Percentiles rank a stretch among this genome's conserved stretches.
These are phyloP conservation scores for Paramecium pentaurelia DNA, from an alignment of 73 alveolate genomes.

Conservation along the genomic window DNA sequence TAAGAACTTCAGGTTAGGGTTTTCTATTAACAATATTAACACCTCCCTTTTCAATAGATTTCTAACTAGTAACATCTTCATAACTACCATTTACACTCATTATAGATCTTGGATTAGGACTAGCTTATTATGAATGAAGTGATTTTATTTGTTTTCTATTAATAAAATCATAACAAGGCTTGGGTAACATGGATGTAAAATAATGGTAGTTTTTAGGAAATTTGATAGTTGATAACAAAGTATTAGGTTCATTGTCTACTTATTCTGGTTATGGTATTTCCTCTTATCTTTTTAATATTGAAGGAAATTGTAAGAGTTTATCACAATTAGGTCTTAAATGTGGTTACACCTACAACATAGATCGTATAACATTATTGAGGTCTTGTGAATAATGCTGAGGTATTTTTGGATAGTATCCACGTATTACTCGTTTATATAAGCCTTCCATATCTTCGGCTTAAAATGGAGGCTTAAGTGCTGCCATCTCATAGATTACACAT, in stretches of 20 bases:
- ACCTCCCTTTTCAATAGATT: not conserved
- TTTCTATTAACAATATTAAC: not conserved
- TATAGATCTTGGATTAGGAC: not conserved
- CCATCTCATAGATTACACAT: conserved; percentile 76
- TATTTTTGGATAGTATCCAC: conserved; percentile 77
- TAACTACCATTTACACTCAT: conserved; percentile 20
- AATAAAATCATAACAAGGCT: conserved; percentile 35
- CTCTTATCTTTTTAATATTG: conserved; percentile 59
- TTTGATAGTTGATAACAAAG: conserved; percentile 70
- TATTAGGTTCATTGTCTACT: conserved; percentile 54
- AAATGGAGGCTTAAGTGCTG: conserved; percentile 77
- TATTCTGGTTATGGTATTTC: not conserved
- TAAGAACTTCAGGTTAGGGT: not conserved
- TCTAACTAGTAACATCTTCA: not conserved
- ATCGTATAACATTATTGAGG: conserved; percentile 68
- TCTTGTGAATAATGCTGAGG: conserved; percentile 69
- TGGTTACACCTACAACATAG: conserved; percentile 68
- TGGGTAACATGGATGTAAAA: conserved; percentile 72
- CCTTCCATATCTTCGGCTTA: conserved; percentile 84
- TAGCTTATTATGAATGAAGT: conserved; percentile 1
- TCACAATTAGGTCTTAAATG: conserved; percentile 74
- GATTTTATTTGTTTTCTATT: not conserved
- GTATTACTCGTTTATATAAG: conserved; percentile 70
- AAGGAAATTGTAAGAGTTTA: conserved; percentile 65
- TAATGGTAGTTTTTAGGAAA: conserved; percentile 71